Percentiles rank a stretch among this genome's conserved stretches.
Evolutionary conservation across 352 stramenopile species (phyloP).

Genomic region (Aphanomyces euteiches): DNA sequence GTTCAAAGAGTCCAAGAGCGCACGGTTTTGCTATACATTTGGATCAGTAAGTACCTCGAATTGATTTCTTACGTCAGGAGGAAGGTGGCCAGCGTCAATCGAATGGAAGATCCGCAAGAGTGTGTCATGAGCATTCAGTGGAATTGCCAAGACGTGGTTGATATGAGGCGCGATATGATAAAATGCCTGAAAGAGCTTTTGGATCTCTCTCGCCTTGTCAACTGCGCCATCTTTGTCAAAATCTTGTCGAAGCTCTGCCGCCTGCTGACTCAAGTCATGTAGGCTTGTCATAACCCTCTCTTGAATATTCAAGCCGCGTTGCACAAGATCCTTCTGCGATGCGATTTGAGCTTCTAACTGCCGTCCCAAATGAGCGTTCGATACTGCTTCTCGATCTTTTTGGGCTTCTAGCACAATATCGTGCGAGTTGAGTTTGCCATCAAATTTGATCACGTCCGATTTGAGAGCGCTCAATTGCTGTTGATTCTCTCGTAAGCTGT

Average conservation of each 20-base stretch:
- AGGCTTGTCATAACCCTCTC: slow-evolving; percentile 9
- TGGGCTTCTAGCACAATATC: not conserved
- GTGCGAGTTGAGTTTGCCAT: not conserved
- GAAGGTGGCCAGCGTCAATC: slow-evolving; percentile 12
- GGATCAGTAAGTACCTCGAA: not conserved
- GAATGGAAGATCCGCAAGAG: slow-evolving; percentile 11
- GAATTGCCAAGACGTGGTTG: slow-evolving; percentile 3
- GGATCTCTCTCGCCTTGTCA: slow-evolving; percentile 16
- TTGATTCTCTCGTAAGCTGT: not conserved
- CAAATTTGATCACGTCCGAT: not conserved
- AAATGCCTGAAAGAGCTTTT: slow-evolving; percentile 22
- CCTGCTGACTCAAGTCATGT: slow-evolving; percentile 14
- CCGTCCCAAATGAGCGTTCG: not conserved
- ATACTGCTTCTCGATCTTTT: slow-evolving; percentile 1
- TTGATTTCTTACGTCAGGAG: not conserved
- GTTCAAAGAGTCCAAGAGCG: not conserved
- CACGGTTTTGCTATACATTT: not conserved
- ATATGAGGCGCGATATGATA: slow-evolving; percentile 6
- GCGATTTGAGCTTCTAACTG: slow-evolving; percentile 6
- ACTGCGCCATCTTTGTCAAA: slow-evolving; percentile 6
- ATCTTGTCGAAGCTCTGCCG: slow-evolving; percentile 20
- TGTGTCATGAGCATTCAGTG: not conserved
- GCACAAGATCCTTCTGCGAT: slow-evolving; percentile 3
- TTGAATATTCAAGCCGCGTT: slow-evolving; percentile 16
- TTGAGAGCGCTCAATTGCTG: not conserved